phyloP scores from a whole-genome alignment of 1,284 basidiomycete genomes.

The Microbotryomycetes sp. region DNA sequence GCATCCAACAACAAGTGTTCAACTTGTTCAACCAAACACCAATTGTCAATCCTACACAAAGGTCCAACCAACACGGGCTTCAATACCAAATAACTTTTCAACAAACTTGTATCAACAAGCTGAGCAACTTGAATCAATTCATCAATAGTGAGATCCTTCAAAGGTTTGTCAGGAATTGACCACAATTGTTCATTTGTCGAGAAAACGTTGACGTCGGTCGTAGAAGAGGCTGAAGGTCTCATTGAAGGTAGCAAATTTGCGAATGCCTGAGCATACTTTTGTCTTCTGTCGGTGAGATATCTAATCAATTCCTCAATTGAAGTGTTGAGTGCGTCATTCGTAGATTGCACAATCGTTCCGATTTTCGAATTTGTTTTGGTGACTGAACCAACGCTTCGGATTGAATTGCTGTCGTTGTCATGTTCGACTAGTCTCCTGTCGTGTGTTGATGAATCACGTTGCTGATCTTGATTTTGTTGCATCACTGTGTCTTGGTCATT shows the following conservation, averaged over 20 bases:
- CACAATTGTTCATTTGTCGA: slow-evolving; percentile 56
- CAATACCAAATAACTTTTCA: slow-evolving; percentile 84
- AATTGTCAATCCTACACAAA: slow-evolving; percentile 85
- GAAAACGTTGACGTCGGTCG: slow-evolving; percentile 46
- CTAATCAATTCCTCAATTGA: slow-evolving; percentile 48
- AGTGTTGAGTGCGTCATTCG: slow-evolving; percentile 30
- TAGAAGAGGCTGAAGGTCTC: slow-evolving; percentile 50
- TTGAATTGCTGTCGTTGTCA: slow-evolving; percentile 56
- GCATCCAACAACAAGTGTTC: slow-evolving; percentile 76
- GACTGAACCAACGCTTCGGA: slow-evolving; percentile 45
- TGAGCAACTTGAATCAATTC: slow-evolving; percentile 81
- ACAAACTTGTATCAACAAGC: slow-evolving; percentile 89
- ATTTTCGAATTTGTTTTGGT: slow-evolving; percentile 27
- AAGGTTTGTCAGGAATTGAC: slow-evolving; percentile 61
- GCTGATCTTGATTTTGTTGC: not conserved
- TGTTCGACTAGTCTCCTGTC: not conserved
- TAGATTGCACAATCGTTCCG: not conserved
- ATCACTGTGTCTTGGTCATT: slow-evolving; percentile 11
- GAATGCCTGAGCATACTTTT: slow-evolving; percentile 71
- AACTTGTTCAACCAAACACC: slow-evolving; percentile 94
- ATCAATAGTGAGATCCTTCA: slow-evolving; percentile 63
- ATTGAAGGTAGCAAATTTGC: slow-evolving; percentile 58
- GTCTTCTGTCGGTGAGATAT: slow-evolving; percentile 71
- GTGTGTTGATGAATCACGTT: not conserved
- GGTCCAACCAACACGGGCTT: slow-evolving; percentile 77